Evolutionary conservation across 2,329 filamentous ascomycete genomes (phyloP), one percentile per base, ranked within the genome.

Genomic region (Colletotrichum trifolii): DNA sequence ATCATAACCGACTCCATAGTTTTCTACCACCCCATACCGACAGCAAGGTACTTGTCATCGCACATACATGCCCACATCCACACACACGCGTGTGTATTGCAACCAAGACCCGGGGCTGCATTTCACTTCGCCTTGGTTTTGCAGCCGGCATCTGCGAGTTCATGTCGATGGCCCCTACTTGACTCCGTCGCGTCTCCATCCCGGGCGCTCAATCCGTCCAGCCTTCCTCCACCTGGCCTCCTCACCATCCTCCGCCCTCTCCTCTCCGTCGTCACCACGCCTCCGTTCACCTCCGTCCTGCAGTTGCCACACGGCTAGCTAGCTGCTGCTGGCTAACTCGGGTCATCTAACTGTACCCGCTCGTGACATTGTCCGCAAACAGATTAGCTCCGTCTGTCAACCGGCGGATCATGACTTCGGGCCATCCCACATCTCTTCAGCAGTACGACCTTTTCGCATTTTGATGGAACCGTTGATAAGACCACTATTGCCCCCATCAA

Each of bases 301-400:
- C 53, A 61, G 63, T 67, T 48, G 53, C 53, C 57, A 56, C 53
- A 56, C 55, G 35, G 35, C 62, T 57, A 58, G 45, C 42, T 65
- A 49, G 62, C 43, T 53, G 50, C 35, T 65, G 49, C 46, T 60
- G 60, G 64, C 60, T 47, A 34, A 58, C 64, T 55, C 57, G 55
- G 60, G 45, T 53, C 64, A 53, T 54, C 42, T 57, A 47, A 54
- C 38, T 56, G 64, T 60, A 64, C 62, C 64, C 57, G 55, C 66
- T 69, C 67, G 67, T 69, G 67, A 69, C 67, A 67, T 69, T 67
- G 56, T 65, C 68, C 68, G 55, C 35, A 69, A 67, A 50, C 50
- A 63, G 68, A 49, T 54, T 69, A 69, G 68, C 60, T 56, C 58
- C 46, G 53, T 56, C 67, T 68, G 67, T 68, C 68, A 69, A 61